Base-by-base conservation (phyloP, 345 rosid species). In the Iberis pinnata region DNA sequence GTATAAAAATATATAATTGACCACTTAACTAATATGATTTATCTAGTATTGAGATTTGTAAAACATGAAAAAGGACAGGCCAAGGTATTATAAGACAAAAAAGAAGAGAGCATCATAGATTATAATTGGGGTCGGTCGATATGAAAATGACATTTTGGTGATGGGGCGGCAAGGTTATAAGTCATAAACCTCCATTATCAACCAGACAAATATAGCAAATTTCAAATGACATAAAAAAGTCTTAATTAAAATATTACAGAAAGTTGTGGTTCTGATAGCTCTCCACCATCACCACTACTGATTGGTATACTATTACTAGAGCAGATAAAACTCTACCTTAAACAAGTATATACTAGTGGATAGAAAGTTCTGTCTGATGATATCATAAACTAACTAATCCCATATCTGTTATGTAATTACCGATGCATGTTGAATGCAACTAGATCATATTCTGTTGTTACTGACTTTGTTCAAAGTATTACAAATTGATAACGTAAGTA, bases 91-190 rank as follows among this genome's bases (percentile, higher is more conserved):
- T 32, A 49, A 35, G 58, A 57, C 52, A 49, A 57, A 49, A 57
- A 56, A 35, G 40, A 57, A 40, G 50, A 43, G 35, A 58, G 35
- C 22, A 65, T 32, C 58, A 18, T 37, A 19, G 31, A 40, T 14
- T 26, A 47, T 37, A 32, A 7, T 50, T 50, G 12, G 70, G 26
- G 70, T 66, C 70, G 79, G 77, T 57, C 46, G 51, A 8, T 41
- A 39, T 29, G 39, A 66, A 56, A 51, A 29, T 45, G 70, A 66
- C 65, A 29, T 52, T 18, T 58, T 8, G 49, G 70, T 55, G 12
- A 74, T 74, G 75, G 75, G 79, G 73, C 77, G 77, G 79, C 69
- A 55, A 65, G 56, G 58, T 59, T 53, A 63, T 20, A 57, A 50
- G 48, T 14, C 70, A 44, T 19, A 65, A 50, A 42, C 7, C 9